These are phyloP conservation scores for Chenopodium suecicum DNA, from an alignment of 148 eudicot genomes.

Conservation along the genomic window DNA sequence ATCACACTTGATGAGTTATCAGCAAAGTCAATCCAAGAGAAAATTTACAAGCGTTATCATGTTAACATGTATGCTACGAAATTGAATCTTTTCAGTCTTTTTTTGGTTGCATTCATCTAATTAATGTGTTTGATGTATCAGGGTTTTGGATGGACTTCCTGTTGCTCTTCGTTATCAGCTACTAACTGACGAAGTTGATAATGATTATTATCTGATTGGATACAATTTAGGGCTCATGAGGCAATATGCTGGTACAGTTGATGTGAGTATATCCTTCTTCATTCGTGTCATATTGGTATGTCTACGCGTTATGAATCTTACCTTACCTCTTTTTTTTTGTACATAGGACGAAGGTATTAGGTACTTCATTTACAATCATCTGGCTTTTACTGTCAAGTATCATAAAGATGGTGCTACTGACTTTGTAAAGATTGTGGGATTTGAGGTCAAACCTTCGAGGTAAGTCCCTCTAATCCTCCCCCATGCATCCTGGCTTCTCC, in stretches of 20 bases:
- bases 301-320: not conserved
- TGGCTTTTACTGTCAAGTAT: conserved; percentile 35
- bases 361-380: conserved; percentile 34
- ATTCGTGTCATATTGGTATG: not conserved
- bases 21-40: conserved; percentile 41
- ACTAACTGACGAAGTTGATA: not conserved
- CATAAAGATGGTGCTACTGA: conserved; percentile 24
- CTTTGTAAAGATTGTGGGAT: conserved; percentile 37
- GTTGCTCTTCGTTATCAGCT: not conserved
- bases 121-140: not conserved
- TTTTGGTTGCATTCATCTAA: not conserved
- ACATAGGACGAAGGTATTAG: conserved; percentile 26
- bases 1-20: conserved; percentile 36
- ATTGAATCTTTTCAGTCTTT: not conserved
- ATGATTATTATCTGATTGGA: conserved; percentile 10
- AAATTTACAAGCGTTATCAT: conserved; percentile 36
- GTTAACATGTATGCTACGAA: conserved; percentile 34
- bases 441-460: conserved; percentile 43
- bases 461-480: not conserved
- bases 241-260: not conserved
- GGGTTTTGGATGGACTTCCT: conserved; percentile 24
- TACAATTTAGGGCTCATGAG: conserved; percentile 14
- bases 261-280: not conserved
- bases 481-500: not conserved
- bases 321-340: not conserved